A percentile compares a stretch with the other conserved stretches of the same genome.
Conservation (phyloP, 345 rosid genomes). For the Rhizophora mangle region DNA sequence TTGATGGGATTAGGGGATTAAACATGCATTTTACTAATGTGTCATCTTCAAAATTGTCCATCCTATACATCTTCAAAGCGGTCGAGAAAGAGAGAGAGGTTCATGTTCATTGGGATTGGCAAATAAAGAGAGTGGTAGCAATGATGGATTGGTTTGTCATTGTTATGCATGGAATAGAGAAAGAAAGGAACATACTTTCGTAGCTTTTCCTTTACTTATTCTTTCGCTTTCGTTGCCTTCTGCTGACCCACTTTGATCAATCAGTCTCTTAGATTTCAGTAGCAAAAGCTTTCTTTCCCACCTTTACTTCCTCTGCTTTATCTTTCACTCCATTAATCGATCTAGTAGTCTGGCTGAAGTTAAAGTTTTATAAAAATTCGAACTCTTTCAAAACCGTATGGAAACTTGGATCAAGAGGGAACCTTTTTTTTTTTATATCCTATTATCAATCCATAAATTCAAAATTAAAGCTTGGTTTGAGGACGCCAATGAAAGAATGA, state of each 20-base stretch:
- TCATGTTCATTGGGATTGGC: slow-evolving; percentile 46
- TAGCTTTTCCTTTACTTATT: slow-evolving; percentile 18
- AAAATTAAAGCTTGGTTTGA: too few species aligned
- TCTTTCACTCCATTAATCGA: slow-evolving; percentile 48
- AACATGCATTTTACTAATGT: too few species aligned
- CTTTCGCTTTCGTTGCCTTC: slow-evolving; percentile 20
- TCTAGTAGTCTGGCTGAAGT: too few species aligned
- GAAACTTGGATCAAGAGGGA: too few species aligned
- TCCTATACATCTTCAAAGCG: too few species aligned
- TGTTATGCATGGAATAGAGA: slow-evolving; percentile 27
- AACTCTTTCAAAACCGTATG: neutral
- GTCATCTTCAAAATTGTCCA: too few species aligned
- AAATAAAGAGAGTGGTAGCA: slow-evolving; percentile 43
- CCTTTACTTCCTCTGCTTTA: slow-evolving; percentile 17
- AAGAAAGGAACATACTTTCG: slow-evolving; percentile 16
- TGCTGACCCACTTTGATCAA: slow-evolving; percentile 11
- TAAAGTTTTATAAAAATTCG: slow-evolving; percentile 19
- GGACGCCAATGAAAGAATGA: too few species aligned
- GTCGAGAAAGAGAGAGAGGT: slow-evolving; percentile 17
- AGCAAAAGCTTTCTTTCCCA: too few species aligned
- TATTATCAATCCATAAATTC: too few species aligned
- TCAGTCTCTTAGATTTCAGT: too few species aligned
- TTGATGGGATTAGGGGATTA: too few species aligned
- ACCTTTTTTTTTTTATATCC: too few species aligned
- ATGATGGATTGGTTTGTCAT: slow-evolving; percentile 36